Evolutionary conservation across 192 early-diverging fungal genomes (phyloP).

Genomic region (Endogone sp.): DNA sequence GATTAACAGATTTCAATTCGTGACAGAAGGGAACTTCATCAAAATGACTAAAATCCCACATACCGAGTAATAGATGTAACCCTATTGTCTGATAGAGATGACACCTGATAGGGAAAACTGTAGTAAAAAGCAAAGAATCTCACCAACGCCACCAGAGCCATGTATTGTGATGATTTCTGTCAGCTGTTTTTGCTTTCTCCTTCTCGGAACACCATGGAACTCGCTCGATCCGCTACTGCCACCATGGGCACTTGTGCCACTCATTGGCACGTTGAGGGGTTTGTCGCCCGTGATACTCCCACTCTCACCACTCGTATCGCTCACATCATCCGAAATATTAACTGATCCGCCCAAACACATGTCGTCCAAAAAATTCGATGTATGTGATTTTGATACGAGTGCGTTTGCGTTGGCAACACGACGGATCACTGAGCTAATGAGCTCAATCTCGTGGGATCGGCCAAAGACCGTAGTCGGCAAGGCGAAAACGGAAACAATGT

Average conservation of each 20-base stretch:
- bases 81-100: too few species aligned
- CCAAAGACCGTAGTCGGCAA: slow-evolving; percentile 25
- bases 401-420: slow-evolving; percentile 6
- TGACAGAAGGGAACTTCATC: too few species aligned
- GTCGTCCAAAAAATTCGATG: neutral
- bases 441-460: slow-evolving; percentile 14
- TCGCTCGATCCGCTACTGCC: neutral
- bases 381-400: neutral
- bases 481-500: slow-evolving; percentile 29
- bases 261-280: neutral
- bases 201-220: neutral
- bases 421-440: slow-evolving; percentile 21
- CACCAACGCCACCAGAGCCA: slow-evolving; percentile 27
- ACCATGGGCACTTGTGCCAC: neutral
- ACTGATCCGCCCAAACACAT: neutral
- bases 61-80: too few species aligned
- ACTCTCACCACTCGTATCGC: neutral
- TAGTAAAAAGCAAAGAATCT: too few species aligned
- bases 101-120: too few species aligned
- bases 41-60: too few species aligned
- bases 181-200: neutral
- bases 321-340: neutral
- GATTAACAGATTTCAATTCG: neutral
- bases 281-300: neutral
- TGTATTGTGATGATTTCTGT: slow-evolving; percentile 17